Evolutionary conservation across 495 filamentous ascomycete genomes (phyloP).

Genomic region (Penicillium pancosmium): DNA sequence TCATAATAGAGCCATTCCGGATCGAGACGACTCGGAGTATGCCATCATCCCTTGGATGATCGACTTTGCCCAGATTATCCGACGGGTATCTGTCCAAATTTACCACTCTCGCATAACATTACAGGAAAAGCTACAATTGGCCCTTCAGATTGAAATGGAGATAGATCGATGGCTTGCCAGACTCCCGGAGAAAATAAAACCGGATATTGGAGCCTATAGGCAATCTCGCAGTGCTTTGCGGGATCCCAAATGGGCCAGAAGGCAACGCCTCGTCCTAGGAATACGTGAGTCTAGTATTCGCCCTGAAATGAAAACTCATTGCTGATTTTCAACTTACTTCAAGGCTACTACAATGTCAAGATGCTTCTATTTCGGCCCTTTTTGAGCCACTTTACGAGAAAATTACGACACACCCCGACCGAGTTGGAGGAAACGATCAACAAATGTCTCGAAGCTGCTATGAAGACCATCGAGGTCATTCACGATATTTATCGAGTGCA

Average conservation of each 20-base stretch:
- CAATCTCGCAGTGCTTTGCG: conserved; percentile 30
- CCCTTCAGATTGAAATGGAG: conserved; percentile 41
- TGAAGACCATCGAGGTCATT: conserved; percentile 44
- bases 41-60: conserved; percentile 49
- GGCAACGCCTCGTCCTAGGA: conserved; percentile 40
- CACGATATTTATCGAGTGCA: conserved; percentile 46
- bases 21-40: conserved; percentile 41
- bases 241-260: conserved; percentile 45
- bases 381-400: conserved; percentile 40
- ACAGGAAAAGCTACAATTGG: conserved; percentile 41
- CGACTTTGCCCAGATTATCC: conserved; percentile 44
- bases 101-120: conserved; percentile 44
- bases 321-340: background rate
- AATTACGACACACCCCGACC: conserved; percentile 33
- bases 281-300: conserved; percentile 31
- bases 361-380: conserved; percentile 46
- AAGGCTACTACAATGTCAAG: conserved; percentile 46
- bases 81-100: conserved; percentile 45
- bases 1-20: conserved; percentile 42
- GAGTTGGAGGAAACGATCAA: conserved; percentile 37
- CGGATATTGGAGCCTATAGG: conserved; percentile 30
- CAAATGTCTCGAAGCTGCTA: conserved; percentile 43
- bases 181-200: conserved; percentile 38
- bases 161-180: conserved; percentile 41
- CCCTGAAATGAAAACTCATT: background rate